Evolutionary conservation across 129 eudicot species (phyloP).

Genomic region (Saposhnikovia divaricata): DNA sequence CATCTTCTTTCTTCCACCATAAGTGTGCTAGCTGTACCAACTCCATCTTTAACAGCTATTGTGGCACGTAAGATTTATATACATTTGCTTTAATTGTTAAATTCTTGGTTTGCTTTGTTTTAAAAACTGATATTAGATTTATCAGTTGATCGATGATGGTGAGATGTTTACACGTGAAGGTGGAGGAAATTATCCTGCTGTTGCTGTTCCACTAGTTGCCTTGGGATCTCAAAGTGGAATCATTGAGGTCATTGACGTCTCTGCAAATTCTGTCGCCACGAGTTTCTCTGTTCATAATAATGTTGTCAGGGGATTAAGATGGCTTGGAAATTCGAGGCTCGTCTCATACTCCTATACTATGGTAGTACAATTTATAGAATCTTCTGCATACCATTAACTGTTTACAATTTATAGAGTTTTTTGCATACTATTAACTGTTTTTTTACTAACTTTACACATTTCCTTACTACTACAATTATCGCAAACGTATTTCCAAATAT

Average conservation of each 20-base stretch:
- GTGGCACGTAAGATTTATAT: conserved; percentile 65
- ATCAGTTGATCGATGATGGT: conserved; percentile 18
- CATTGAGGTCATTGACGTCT: conserved; percentile 73
- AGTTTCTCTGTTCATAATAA: conserved; percentile 70
- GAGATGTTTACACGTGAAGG: conserved; percentile 48
- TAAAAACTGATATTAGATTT: conserved; percentile 15
- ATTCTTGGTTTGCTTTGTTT: conserved; percentile 12
- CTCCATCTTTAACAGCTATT: conserved; percentile 93
- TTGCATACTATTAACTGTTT: background rate
- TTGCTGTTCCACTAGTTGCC: conserved; percentile 92
- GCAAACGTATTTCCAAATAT: background rate
- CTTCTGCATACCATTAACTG: background rate
- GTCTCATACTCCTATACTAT: conserved; percentile 76
- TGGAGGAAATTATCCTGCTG: conserved; percentile 95
- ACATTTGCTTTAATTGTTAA: background rate
- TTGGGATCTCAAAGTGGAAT: conserved; percentile 88
- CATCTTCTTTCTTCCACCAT: conserved; percentile 86
- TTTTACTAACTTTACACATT: background rate
- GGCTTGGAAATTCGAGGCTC: conserved; percentile 96
- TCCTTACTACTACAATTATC: background rate
- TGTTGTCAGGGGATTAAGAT: conserved; percentile 79
- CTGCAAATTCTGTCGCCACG: conserved; percentile 86
- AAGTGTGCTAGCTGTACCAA: conserved; percentile 89
- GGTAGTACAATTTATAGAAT: conserved; percentile 47
- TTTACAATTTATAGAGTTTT: background rate